Percentiles rank a stretch among this genome's conserved stretches.
phyloP scores from a whole-genome alignment of 306 rosid genomes.

The Corylus avellana region DNA sequence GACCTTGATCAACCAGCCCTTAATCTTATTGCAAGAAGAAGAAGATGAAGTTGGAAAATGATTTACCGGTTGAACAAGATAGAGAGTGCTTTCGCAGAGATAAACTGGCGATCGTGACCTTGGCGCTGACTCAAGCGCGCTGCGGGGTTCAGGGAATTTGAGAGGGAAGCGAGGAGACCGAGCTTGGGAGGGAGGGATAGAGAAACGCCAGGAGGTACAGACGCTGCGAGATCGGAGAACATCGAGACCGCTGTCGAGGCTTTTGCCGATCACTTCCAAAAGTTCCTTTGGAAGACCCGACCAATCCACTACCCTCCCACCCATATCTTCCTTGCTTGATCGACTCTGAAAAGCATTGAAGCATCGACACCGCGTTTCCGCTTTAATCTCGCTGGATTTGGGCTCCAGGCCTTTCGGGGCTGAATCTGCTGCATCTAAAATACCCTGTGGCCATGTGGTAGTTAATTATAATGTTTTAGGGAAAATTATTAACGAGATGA shows the following conservation, averaged over 20 bases:
- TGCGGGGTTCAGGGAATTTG: constrained; percentile 31
- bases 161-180: constrained; percentile 36
- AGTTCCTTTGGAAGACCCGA: constrained; percentile 55
- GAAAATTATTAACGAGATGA: too few species aligned
- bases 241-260: constrained; percentile 39
- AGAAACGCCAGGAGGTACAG: constrained; percentile 42
- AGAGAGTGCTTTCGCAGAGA: constrained; percentile 36
- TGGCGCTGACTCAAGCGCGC: background rate
- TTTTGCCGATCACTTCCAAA: constrained; percentile 44
- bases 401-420: too few species aligned
- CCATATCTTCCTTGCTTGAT: constrained; percentile 6
- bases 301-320: constrained; percentile 32
- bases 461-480: too few species aligned
- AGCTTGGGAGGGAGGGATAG: constrained; percentile 31
- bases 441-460: too few species aligned
- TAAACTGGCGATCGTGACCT: background rate
- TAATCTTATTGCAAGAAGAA: constrained; percentile 18
- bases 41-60: constrained; percentile 11
- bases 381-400: too few species aligned
- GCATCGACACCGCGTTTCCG: too few species aligned
- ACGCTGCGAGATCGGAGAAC: constrained; percentile 59
- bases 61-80: constrained; percentile 30
- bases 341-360: background rate
- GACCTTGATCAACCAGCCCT: constrained; percentile 46
- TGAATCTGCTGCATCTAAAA: too few species aligned